Conservation (phyloP, 441 rosid species). For the Euphorbia schlechtendalii region DNA sequence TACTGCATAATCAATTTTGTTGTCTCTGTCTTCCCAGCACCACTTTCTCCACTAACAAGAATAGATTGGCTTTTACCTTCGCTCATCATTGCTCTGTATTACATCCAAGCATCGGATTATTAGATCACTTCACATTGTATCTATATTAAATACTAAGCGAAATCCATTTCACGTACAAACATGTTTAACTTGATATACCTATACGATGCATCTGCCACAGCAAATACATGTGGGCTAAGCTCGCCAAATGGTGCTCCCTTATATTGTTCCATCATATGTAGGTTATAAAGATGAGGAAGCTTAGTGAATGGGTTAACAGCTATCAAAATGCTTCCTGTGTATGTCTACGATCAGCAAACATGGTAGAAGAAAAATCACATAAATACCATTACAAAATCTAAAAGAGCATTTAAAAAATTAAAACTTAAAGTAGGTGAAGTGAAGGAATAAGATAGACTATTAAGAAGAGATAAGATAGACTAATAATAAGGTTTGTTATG, state of each 20-base stretch:
- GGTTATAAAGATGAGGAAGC: conserved; percentile 96
- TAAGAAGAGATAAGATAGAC: too few species aligned
- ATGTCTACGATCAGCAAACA: conserved; percentile 51
- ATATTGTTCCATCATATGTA: conserved; percentile 98
- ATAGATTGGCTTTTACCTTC: conserved; percentile 88
- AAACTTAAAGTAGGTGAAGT: neutral
- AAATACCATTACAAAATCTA: conserved; percentile 1
- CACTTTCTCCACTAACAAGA: conserved; percentile 98
- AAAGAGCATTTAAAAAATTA: neutral
- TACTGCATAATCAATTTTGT: conserved; percentile 95
- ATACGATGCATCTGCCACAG: conserved; percentile 93
- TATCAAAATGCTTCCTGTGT: conserved; percentile 94
- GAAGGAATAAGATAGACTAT: too few species aligned
- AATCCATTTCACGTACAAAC: too few species aligned
- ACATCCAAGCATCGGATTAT: conserved; percentile 21
- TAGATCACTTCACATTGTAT: conserved; percentile 1
- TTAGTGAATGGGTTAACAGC: conserved; percentile 95
- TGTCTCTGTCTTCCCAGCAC: conserved; percentile 98
- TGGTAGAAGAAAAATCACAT: neutral
- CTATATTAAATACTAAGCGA: neutral
- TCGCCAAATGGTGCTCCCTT: conserved; percentile 95
- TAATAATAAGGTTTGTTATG: neutral
- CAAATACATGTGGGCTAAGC: too few species aligned
- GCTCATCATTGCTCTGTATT: conserved; percentile 78
- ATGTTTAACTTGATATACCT: conserved; percentile 39